Conservation (phyloP, 768 basidiomycete species). For the Lentinus brumalis region DNA sequence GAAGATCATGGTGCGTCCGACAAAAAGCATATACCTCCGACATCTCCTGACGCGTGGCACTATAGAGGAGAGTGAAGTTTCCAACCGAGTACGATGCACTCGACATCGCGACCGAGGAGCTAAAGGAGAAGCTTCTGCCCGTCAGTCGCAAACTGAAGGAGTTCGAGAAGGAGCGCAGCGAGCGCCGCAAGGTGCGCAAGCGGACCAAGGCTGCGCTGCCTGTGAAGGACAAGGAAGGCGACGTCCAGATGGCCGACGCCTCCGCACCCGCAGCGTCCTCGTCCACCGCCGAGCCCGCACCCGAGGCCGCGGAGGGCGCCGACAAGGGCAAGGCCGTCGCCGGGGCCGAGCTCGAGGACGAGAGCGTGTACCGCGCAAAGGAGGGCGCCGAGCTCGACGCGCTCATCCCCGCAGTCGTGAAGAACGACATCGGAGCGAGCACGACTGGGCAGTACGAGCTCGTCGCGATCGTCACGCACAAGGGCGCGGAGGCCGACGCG, state of each 20-base stretch:
- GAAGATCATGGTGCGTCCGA: slow-evolving; percentile 83
- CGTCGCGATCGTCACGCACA: slow-evolving; percentile 93
- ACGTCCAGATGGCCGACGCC: slow-evolving; percentile 53
- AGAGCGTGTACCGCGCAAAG: slow-evolving; percentile 58
- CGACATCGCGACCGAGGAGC: slow-evolving; percentile 79
- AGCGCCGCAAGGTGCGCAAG: slow-evolving; percentile 81
- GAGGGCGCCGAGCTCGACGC: slow-evolving; percentile 68
- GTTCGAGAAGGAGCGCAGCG: slow-evolving; percentile 79
- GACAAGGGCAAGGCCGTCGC: slow-evolving; percentile 31
- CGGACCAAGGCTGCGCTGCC: slow-evolving; percentile 56
- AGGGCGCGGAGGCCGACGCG: slow-evolving; percentile 91
- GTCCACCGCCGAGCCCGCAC: slow-evolving; percentile 24
- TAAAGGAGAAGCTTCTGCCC: slow-evolving; percentile 70
- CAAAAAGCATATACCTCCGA: too few relatives aligned
- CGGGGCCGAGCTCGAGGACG: slow-evolving; percentile 60
- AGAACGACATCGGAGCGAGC: slow-evolving; percentile 72
- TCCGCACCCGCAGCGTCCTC: slow-evolving; percentile 24
- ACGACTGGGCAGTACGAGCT: slow-evolving; percentile 88
- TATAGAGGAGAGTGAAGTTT: slow-evolving; percentile 89
- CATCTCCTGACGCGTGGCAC: too few relatives aligned
- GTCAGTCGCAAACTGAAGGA: slow-evolving; percentile 74
- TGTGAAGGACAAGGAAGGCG: slow-evolving; percentile 31
- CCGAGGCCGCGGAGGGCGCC: slow-evolving; percentile 20
- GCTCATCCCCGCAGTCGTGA: slow-evolving; percentile 64
- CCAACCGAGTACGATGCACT: slow-evolving; percentile 84